Evolutionary conservation across 2,329 filamentous ascomycete genomes (phyloP).

Genomic region (Hypoxylon sp.): DNA sequence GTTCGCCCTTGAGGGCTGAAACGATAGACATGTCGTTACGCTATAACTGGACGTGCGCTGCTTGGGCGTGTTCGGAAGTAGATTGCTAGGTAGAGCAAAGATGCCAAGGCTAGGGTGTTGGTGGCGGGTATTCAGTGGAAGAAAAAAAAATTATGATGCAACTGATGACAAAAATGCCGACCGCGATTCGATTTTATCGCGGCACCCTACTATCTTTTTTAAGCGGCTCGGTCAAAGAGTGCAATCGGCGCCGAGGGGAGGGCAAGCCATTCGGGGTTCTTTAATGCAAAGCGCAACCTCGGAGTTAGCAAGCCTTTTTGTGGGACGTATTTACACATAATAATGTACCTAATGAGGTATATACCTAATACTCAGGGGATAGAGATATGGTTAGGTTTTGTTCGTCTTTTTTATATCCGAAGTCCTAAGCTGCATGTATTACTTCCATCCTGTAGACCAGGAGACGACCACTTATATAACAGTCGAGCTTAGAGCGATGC

Average conservation of each 20-base stretch:
- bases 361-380: not conserved
- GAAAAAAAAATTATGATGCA: slow-evolving; percentile 40
- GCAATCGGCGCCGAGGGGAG: slow-evolving; percentile 45
- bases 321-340: not conserved
- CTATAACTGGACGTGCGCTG: not conserved
- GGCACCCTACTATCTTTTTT: slow-evolving; percentile 19
- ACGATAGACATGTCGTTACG: slow-evolving; percentile 49
- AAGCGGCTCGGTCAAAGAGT: slow-evolving; percentile 41
- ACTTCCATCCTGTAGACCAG: no score
- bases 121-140: not conserved
- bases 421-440: not conserved
- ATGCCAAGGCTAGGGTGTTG: not conserved
- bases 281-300: slow-evolving; percentile 19
- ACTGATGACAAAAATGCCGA: slow-evolving; percentile 37
- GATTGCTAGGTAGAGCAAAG: not conserved
- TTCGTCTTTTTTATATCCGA: not conserved
- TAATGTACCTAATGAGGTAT: not conserved
- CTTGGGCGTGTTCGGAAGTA: not conserved
- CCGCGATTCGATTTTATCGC: slow-evolving; percentile 32
- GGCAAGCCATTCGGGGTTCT: slow-evolving; percentile 4
- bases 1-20: slow-evolving; percentile 62
- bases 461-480: no score
- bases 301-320: slow-evolving; percentile 27
- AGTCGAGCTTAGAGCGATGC: not conserved
- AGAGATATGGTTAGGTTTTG: not conserved